Evolutionary conservation across 2,329 filamentous ascomycete species (phyloP).

Genomic region (Arachnopeziza araneosa): DNA sequence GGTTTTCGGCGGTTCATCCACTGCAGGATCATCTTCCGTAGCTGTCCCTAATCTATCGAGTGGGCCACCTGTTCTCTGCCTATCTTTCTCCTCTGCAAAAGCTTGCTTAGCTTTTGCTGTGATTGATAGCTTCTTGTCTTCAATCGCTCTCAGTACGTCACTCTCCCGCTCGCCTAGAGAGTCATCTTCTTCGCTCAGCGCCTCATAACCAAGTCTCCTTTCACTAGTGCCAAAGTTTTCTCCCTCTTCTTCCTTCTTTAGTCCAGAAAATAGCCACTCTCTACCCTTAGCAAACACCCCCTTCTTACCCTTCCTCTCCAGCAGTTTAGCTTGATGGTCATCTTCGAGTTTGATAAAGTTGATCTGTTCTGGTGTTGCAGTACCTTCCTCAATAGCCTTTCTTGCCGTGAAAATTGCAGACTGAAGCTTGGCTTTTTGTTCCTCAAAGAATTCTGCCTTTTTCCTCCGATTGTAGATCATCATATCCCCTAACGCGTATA

Average conservation of each 20-base stretch:
- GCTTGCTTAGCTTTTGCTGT: constrained; percentile 23
- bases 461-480: constrained; percentile 62
- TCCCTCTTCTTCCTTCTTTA: constrained; percentile 30
- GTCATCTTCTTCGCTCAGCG: constrained; percentile 22
- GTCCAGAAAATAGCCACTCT: constrained; percentile 29
- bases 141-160: constrained; percentile 24
- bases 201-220: constrained; percentile 20
- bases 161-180: constrained; percentile 19
- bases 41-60: neutral
- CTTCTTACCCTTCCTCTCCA: constrained; percentile 23
- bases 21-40: neutral
- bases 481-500: constrained; percentile 61
- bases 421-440: constrained; percentile 38
- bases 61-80: constrained; percentile 1
- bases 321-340: constrained; percentile 35
- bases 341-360: constrained; percentile 51
- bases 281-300: constrained; percentile 24
- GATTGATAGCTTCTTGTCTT: constrained; percentile 25
- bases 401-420: constrained; percentile 41
- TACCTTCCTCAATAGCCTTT: constrained; percentile 36
- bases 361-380: constrained; percentile 44
- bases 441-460: constrained; percentile 54
- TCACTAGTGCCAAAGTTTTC: constrained; percentile 22
- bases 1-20: neutral
- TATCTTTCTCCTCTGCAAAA: constrained; percentile 28